Evolutionary conservation across 140 eudicot genomes (phyloP).

Genomic region (Ambrosia hybrid): DNA sequence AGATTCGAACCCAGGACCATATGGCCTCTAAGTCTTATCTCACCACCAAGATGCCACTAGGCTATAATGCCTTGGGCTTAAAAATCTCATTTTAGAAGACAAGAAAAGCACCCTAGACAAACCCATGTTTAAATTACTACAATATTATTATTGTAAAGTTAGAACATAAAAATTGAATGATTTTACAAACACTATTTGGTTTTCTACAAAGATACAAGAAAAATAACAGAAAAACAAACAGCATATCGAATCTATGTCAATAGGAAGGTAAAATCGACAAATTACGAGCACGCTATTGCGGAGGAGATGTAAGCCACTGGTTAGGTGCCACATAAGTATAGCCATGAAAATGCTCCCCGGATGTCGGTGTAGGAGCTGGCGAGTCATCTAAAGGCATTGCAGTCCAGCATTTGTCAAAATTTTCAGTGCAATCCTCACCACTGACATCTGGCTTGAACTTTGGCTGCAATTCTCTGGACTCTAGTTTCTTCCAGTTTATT

Average conservation of each 20-base stretch:
- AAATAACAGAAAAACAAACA: neutral
- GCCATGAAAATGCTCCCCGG: conserved; percentile 80
- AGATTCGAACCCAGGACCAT: too few relatives aligned
- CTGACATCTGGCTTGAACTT: conserved; percentile 85
- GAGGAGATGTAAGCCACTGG: conserved; percentile 73
- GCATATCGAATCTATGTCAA: neutral
- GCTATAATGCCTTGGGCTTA: too few relatives aligned
- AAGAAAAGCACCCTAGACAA: neutral
- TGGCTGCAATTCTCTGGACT: conserved; percentile 62
- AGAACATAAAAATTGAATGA: neutral
- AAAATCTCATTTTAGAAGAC: too few relatives aligned
- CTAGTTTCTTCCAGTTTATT: conserved; percentile 88
- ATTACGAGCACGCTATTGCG: conserved; percentile 28
- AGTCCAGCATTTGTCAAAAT: conserved; percentile 95
- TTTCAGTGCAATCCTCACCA: conserved; percentile 81
- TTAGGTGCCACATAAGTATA: conserved; percentile 86
- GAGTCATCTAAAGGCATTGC: conserved; percentile 91
- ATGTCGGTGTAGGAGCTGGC: conserved; percentile 88
- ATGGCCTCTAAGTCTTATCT: too few relatives aligned
- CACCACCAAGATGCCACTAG: too few relatives aligned
- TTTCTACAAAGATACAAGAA: neutral
- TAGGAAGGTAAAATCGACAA: conserved; percentile 33
- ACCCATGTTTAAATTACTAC: neutral
- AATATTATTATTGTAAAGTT: too few relatives aligned
- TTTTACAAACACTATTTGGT: neutral